A percentile compares a stretch with the other conserved stretches of the same genome.
phyloP scores from a whole-genome alignment of 2,329 filamentous ascomycete species.

The Colletotrichum graminicola region DNA sequence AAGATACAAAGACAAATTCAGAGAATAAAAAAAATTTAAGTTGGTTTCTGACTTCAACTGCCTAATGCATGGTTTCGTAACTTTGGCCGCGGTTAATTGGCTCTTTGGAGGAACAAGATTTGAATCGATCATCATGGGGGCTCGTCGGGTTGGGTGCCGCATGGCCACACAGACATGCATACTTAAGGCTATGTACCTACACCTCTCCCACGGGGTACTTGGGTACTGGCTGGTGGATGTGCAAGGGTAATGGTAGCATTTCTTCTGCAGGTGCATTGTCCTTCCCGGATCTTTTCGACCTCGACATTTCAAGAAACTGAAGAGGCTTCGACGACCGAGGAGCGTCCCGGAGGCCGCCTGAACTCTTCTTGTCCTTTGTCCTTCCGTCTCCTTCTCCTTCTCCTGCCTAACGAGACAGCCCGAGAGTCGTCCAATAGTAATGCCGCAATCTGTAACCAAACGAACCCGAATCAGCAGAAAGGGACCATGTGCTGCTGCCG shows the following conservation, averaged over 20 bases:
- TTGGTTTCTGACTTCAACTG: background rate
- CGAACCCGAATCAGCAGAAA: background rate
- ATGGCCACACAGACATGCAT: slow-evolving; percentile 1
- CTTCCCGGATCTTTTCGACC: slow-evolving; percentile 5
- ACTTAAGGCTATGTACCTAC: too few species aligned
- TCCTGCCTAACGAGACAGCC: background rate
- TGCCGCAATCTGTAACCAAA: slow-evolving; percentile 1
- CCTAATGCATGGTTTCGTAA: background rate
- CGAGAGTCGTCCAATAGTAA: background rate
- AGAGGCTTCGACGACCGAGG: slow-evolving; percentile 6
- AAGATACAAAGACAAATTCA: background rate
- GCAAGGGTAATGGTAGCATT: background rate
- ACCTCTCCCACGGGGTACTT: background rate
- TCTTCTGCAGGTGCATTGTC: background rate
- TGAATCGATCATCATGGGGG: slow-evolving; percentile 8
- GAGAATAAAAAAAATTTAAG: background rate
- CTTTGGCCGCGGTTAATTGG: background rate
- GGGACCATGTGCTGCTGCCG: background rate
- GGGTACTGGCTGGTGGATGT: background rate
- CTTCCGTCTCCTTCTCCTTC: background rate
- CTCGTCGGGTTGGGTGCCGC: background rate
- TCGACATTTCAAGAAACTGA: background rate
- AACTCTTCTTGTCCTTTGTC: slow-evolving; percentile 11
- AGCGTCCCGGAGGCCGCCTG: slow-evolving; percentile 33
- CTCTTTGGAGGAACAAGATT: background rate